Percentiles rank a stretch among this genome's conserved stretches.
phyloP scores from a whole-genome alignment of 2,329 filamentous ascomycete species.

The Colletotrichum eremochloae region DNA sequence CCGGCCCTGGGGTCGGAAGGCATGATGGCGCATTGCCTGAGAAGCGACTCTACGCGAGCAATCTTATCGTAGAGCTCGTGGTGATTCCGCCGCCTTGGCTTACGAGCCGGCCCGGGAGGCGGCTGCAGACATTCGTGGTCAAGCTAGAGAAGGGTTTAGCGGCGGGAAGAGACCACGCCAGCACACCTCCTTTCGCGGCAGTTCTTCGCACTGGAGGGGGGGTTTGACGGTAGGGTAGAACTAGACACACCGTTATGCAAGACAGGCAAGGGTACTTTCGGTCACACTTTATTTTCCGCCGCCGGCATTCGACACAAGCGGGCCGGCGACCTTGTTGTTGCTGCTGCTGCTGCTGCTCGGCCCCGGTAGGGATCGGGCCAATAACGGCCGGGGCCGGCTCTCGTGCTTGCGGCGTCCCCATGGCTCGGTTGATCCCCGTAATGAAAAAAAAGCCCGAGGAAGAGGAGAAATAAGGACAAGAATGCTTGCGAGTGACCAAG shows the following conservation, averaged over 20 bases:
- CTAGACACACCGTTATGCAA: conserved; percentile 64
- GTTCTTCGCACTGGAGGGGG: too few relatives aligned
- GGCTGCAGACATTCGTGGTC: conserved; percentile 17
- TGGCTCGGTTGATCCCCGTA: background rate
- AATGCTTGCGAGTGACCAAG: too few relatives aligned
- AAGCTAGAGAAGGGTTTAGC: background rate
- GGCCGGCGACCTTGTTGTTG: conserved; percentile 45
- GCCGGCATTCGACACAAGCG: conserved; percentile 69
- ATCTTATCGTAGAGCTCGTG: conserved; percentile 24
- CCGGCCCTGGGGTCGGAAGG: background rate
- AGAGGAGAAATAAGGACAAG: background rate
- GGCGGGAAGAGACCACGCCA: background rate
- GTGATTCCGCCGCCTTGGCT: conserved; percentile 22
- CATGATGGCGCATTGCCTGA: background rate
- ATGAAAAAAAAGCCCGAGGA: too few relatives aligned
- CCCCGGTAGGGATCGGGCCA: too few relatives aligned
- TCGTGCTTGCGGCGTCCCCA: background rate
- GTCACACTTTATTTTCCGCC: conserved; percentile 73
- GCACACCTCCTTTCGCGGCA: too few relatives aligned
- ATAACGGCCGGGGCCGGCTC: too few relatives aligned
- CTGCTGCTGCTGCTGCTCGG: background rate
- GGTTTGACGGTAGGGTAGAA: too few relatives aligned
- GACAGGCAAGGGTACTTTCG: conserved; percentile 70
- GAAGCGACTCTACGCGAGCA: conserved; percentile 14
- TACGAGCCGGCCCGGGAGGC: background rate